A percentile compares a stretch with the other conserved stretches of the same genome.
phyloP scores from a whole-genome alignment of 345 rosid species.

The Eutrema yunnanense region DNA sequence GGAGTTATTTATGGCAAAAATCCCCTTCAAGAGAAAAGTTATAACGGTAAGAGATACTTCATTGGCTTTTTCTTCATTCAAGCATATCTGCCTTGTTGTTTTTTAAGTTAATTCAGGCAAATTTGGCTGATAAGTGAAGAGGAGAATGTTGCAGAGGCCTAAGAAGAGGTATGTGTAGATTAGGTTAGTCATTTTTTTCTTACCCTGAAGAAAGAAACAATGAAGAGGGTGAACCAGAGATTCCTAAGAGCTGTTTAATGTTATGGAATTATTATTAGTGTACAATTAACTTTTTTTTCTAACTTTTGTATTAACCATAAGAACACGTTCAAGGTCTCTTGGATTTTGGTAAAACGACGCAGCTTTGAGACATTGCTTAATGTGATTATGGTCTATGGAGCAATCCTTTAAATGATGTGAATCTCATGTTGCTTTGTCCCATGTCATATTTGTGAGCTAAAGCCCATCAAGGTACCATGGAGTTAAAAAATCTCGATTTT shows the following conservation, averaged over 20 bases:
- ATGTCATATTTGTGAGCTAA: not conserved
- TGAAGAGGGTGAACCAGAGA: conserved; percentile 27
- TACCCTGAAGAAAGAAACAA: conserved; percentile 16
- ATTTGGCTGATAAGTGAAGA: conserved; percentile 15
- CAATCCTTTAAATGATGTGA: not conserved
- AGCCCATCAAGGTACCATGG: not conserved
- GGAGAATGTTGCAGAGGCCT: conserved; percentile 13
- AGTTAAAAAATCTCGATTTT: not conserved
- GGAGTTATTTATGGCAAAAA: conserved; percentile 17
- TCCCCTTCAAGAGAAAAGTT: conserved; percentile 11
- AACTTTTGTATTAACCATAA: conserved; percentile 14
- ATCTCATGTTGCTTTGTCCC: not conserved
- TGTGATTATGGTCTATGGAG: not conserved
- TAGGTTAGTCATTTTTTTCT: conserved; percentile 32
- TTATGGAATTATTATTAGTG: conserved; percentile 21
- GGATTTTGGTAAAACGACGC: conserved; percentile 23
- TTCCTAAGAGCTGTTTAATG: conserved; percentile 22
- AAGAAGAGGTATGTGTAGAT: conserved; percentile 30
- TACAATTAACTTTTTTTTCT: conserved; percentile 23
- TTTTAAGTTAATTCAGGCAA: conserved; percentile 16
- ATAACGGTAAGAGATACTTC: conserved; percentile 8
- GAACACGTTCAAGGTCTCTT: conserved; percentile 12
- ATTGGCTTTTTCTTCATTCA: conserved; percentile 15
- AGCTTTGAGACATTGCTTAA: conserved; percentile 7
- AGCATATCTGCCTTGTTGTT: conserved; percentile 29